Conservation (phyloP, 2,329 filamentous ascomycete species). For the Orbilia oligospora region DNA sequence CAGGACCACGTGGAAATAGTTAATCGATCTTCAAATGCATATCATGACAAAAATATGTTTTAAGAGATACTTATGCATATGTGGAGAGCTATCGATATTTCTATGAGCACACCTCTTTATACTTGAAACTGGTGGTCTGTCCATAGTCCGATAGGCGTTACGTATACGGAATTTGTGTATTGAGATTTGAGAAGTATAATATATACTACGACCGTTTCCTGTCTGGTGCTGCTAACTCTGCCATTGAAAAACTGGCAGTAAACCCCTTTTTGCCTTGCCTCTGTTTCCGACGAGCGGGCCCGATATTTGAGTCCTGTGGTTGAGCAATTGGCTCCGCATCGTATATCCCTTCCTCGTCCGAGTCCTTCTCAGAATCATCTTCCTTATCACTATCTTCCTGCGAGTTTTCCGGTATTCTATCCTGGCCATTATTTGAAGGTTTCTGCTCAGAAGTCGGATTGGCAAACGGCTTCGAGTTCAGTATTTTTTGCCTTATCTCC, state of each 20-base stretch:
- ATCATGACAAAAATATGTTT: too few species aligned
- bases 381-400: constrained; percentile 79
- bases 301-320: constrained; percentile 71
- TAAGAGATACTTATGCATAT: too few species aligned
- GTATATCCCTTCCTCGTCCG: constrained; percentile 88
- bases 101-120: background rate
- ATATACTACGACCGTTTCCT: constrained; percentile 23
- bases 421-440: constrained; percentile 70
- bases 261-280: constrained; percentile 70
- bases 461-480: constrained; percentile 89
- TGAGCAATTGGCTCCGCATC: constrained; percentile 80
- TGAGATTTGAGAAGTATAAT: background rate
- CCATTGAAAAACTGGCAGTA: constrained; percentile 61
- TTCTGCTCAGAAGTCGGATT: constrained; percentile 69
- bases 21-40: too few species aligned
- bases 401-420: constrained; percentile 72
- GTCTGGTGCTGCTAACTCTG: constrained; percentile 43
- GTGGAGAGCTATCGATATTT: too few species aligned
- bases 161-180: background rate
- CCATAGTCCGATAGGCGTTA: background rate
- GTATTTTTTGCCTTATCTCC: constrained; percentile 88
- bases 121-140: background rate
- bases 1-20: too few species aligned
- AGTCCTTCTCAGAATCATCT: constrained; percentile 69
- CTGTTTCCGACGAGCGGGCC: constrained; percentile 78